Base-by-base conservation (phyloP, 768 basidiomycete genomes). In the Leccinum imitatum region DNA sequence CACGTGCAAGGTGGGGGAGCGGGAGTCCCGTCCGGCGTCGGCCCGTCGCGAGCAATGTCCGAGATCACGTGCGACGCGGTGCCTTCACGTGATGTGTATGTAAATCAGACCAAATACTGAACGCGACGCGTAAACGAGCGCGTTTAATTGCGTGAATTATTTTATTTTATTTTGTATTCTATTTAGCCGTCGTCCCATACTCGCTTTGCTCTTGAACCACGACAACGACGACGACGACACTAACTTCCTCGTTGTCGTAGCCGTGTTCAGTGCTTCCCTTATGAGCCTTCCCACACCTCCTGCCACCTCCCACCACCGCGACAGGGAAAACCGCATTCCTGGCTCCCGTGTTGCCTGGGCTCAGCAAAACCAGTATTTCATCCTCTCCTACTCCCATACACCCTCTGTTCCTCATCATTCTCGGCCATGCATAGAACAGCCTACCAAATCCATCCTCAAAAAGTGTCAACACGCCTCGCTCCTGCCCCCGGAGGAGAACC, bases 381-480 rank as follows among this genome's bases (percentile, higher is more conserved):
- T 71, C 19, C 64, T 83, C 39, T 68, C 75, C 11, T 65, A 67
- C 56, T 71, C 69, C 56, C 69, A 71, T 10, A 72, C 76, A 39
- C 52, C 50, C 7, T 57, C 66, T 51, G 50, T 39, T 53, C 52
- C 67, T 48, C 61, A 62, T 11, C 63, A 73, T 14, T 53, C 71
- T 15, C 79, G 75, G 57, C 71, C 77, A 5, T 77, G 77, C 2
- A 78, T 75, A 53, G 71, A 75, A 15, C 76, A 65, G 14, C 89
- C 89, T 0, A 57, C 73, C 21, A 88, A 82, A 63, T 89, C 91
- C 7, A 92, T 92, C 59, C 80, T 93, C 37, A 93, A 92, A 74
- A 84, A 80, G 65, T 63, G 64, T 64, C 53, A 59, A 47, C 67
- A 77, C 25, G 61, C 66, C 9, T 59, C 71, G 21, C 73, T 81